Evolutionary conservation across 2,329 filamentous ascomycete species (phyloP).

Genomic region (Xylaria sp.): DNA sequence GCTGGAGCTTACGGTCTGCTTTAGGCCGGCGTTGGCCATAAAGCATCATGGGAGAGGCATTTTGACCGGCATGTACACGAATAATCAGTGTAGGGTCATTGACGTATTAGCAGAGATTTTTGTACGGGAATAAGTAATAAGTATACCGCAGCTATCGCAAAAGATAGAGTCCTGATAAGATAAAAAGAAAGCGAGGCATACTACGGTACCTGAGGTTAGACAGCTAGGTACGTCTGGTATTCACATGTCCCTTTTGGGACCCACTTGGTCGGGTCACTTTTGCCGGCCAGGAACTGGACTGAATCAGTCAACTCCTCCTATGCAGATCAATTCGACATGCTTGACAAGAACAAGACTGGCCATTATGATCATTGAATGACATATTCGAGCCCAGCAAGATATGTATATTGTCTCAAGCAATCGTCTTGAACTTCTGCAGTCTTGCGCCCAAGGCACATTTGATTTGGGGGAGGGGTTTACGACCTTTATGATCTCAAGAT

Average conservation of each 20-base stretch:
- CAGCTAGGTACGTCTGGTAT: not conserved
- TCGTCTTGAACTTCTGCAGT: not conserved
- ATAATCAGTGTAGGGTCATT: no score
- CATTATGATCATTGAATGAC: not conserved
- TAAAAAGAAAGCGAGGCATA: not conserved
- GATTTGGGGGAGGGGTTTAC: not conserved
- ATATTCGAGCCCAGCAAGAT: not conserved
- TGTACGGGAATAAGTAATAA: no score
- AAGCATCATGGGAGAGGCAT: not conserved
- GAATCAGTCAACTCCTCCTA: no score
- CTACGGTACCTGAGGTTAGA: not conserved
- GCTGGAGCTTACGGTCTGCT: constrained; percentile 7
- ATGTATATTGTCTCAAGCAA: not conserved
- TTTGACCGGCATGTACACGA: not conserved
- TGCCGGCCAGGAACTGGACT: not conserved
- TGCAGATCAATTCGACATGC: no score
- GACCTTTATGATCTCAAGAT: not conserved
- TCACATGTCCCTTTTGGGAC: not conserved
- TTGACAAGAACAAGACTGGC: no score
- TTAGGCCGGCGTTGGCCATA: constrained; percentile 7
- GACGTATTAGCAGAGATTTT: no score
- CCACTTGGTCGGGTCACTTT: not conserved
- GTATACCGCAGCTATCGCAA: not conserved
- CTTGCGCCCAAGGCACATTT: not conserved
- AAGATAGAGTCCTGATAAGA: not conserved